A percentile compares a stretch with the other conserved stretches of the same genome.
Conservation (phyloP, 345 rosid genomes). For the Citrus maxima region DNA sequence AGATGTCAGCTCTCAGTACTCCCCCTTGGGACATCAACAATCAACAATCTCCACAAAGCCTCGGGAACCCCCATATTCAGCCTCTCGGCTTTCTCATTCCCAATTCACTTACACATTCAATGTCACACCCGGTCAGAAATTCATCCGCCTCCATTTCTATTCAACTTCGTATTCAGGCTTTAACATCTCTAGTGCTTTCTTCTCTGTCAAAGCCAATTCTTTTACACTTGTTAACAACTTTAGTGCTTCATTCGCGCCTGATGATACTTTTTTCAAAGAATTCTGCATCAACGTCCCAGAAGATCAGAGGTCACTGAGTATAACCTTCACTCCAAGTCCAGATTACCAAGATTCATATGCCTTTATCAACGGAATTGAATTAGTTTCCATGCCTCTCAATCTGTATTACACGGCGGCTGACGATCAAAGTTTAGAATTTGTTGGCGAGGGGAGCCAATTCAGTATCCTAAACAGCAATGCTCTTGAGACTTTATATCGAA, state of each 20-base stretch:
- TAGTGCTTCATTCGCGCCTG: neutral
- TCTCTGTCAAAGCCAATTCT: constrained; percentile 11
- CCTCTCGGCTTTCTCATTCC: neutral
- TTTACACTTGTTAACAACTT: constrained; percentile 12
- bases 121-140: constrained; percentile 18
- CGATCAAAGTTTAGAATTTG: neutral
- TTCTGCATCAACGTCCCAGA: neutral
- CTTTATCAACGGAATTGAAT: constrained; percentile 1
- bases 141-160: constrained; percentile 25
- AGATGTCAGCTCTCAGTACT: neutral
- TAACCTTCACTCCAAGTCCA: constrained; percentile 8
- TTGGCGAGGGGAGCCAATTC: neutral
- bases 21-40: neutral
- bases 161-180: neutral
- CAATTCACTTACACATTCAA: neutral
- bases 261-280: neutral
- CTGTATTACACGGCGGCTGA: neutral
- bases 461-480: neutral
- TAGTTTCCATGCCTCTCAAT: neutral
- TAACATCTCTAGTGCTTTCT: constrained; percentile 11
- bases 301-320: neutral
- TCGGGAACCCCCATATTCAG: neutral
- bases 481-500: constrained; percentile 30
- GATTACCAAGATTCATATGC: neutral
- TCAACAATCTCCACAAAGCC: neutral